These are phyloP conservation scores for Mesotaenium endlicherianum DNA, from an alignment of 139 green algal genomes.

Conservation along the genomic window DNA sequence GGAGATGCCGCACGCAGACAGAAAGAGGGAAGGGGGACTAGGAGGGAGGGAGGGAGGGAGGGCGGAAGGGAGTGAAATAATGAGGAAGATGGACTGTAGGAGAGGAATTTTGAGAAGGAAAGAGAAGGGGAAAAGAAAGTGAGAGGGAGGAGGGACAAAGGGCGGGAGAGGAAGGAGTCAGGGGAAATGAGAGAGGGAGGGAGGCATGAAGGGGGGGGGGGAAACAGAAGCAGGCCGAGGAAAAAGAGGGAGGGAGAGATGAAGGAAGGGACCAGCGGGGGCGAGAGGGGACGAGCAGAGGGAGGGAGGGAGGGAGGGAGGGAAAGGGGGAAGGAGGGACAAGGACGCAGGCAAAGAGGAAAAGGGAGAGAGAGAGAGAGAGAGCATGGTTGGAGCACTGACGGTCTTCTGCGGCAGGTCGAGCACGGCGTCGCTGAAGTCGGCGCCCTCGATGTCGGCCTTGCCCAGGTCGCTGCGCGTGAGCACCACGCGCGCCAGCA, in stretches of 20 bases:
- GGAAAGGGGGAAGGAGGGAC: not conserved
- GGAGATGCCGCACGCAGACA: too few relatives aligned
- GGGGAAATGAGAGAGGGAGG: not conserved
- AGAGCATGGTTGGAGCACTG: not conserved
- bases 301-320: not conserved
- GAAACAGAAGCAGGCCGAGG: too few relatives aligned
- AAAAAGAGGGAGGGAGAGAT: not conserved
- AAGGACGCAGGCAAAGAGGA: not conserved
- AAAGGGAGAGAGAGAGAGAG: not conserved
- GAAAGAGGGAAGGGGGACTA: too few relatives aligned
- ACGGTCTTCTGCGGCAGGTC: slow-evolving; percentile 80
- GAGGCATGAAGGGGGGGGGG: not conserved
- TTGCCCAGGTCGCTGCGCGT: slow-evolving; percentile 61
- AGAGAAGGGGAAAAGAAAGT: too few relatives aligned
- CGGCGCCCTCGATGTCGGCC: slow-evolving; percentile 69
- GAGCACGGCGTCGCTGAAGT: slow-evolving; percentile 92
- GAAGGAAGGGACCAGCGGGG: not conserved
- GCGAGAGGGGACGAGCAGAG: not conserved
- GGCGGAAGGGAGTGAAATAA: too few relatives aligned
- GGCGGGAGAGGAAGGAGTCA: too few relatives aligned
- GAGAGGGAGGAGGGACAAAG: too few relatives aligned
- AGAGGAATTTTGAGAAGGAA: too few relatives aligned
- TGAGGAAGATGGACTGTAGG: too few relatives aligned
- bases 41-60: too few relatives aligned
- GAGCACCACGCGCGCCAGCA: slow-evolving; percentile 79